These are phyloP conservation scores for Coffea eugenioides DNA, from an alignment of 257 asterid genomes.

Conservation along the genomic window DNA sequence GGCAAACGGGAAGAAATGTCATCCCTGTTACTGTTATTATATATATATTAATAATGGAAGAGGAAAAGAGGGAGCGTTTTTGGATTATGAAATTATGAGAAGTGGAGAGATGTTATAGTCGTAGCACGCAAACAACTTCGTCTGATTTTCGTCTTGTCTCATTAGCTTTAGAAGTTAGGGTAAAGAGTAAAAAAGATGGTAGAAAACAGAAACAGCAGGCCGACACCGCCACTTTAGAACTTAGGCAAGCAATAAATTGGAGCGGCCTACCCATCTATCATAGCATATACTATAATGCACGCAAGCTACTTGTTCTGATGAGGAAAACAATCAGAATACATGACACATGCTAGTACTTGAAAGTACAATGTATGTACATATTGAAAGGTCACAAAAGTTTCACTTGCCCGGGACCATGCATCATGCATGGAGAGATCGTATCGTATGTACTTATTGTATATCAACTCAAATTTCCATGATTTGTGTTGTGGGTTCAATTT, in stretches of 20 bases:
- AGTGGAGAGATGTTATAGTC: background rate
- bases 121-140: background rate
- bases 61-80: too few species aligned
- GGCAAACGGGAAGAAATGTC: too few species aligned
- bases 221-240: background rate
- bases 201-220: background rate
- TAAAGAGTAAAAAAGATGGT: background rate
- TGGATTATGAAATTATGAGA: background rate
- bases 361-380: conserved; percentile 69
- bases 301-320: background rate
- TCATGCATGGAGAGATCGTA: background rate
- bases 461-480: too few species aligned
- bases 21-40: too few species aligned
- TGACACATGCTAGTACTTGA: conserved; percentile 56
- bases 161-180: background rate
- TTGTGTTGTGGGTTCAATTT: too few species aligned
- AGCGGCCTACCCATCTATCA: conserved; percentile 1
- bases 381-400: conserved; percentile 5
- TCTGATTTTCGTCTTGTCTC: background rate
- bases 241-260: background rate
- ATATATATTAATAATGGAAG: too few species aligned
- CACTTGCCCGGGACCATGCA: background rate
- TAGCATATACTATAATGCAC: background rate
- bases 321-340: conserved; percentile 12
- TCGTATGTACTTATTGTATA: too few species aligned